Evolutionary conservation across 352 stramenopile genomes (phyloP).

Genomic region (Achlya hypogyna): DNA sequence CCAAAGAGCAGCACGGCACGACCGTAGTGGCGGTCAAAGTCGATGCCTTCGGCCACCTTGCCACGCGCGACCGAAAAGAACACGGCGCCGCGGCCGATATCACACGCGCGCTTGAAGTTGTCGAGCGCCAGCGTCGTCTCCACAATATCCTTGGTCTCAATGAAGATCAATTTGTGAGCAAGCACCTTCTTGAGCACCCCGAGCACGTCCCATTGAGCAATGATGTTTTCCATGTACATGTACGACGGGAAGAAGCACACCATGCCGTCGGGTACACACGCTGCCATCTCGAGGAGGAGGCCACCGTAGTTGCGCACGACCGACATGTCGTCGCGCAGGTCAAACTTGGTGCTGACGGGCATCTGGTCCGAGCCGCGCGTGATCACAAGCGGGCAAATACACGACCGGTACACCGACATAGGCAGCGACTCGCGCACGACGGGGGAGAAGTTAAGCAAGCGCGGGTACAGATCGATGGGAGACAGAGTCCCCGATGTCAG

Average conservation of each 20-base stretch:
- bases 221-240: slow-evolving; percentile 98
- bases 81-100: slow-evolving; percentile 92
- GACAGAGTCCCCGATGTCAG: slow-evolving; percentile 94
- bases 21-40: slow-evolving; percentile 99
- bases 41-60: slow-evolving; percentile 99
- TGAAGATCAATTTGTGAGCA: slow-evolving; percentile 97
- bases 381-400: slow-evolving; percentile 97
- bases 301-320: slow-evolving; percentile 96
- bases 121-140: slow-evolving; percentile 98
- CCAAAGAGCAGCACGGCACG: slow-evolving; percentile 97
- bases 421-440: slow-evolving; percentile 93
- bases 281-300: slow-evolving; percentile 92
- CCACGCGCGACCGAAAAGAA: slow-evolving; percentile 98
- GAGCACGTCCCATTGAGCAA: slow-evolving; percentile 93
- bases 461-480: slow-evolving; percentile 98
- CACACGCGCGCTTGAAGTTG: slow-evolving; percentile 97
- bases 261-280: slow-evolving; percentile 94
- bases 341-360: slow-evolving; percentile 93
- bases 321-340: slow-evolving; percentile 73
- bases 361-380: slow-evolving; percentile 95
- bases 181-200: slow-evolving; percentile 90
- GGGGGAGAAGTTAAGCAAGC: slow-evolving; percentile 96
- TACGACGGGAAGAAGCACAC: slow-evolving; percentile 99
- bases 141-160: slow-evolving; percentile 99
- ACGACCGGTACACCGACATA: slow-evolving; percentile 97